A percentile compares a stretch with the other conserved stretches of the same genome.
Conservation (phyloP, 2,329 filamentous ascomycete species). For the Microdochium paspali region DNA sequence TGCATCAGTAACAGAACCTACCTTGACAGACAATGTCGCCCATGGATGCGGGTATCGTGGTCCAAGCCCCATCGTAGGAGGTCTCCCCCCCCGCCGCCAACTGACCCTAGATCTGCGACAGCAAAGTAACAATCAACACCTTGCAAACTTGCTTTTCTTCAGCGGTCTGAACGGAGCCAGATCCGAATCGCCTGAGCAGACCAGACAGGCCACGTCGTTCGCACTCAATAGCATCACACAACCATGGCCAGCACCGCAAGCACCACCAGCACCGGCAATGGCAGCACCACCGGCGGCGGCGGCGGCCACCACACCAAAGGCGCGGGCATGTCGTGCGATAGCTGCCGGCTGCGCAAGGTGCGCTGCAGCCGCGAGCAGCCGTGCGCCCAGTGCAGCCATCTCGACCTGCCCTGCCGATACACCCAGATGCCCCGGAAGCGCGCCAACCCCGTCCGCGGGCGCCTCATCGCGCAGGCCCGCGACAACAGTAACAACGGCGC, state of each 20-base stretch:
- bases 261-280: background rate
- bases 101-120: no score
- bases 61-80: no score
- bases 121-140: no score
- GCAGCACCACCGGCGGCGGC: background rate
- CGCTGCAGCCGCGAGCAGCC: slow-evolving; percentile 25
- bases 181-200: no score
- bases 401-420: slow-evolving; percentile 34
- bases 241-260: background rate
- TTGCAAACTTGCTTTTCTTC: no score
- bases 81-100: no score
- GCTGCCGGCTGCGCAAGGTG: slow-evolving; percentile 11
- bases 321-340: slow-evolving; percentile 4
- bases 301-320: background rate
- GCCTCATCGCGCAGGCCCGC: slow-evolving; percentile 29
- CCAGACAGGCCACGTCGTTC: no score
- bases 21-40: no score
- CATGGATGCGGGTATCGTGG: no score
- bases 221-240: background rate
- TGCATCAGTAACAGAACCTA: no score
- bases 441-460: slow-evolving; percentile 24
- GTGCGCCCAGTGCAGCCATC: slow-evolving; percentile 30
- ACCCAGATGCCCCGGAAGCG: slow-evolving; percentile 22
- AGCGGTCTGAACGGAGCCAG: no score
- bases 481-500: slow-evolving; percentile 8